phyloP scores from a whole-genome alignment of 2,329 filamentous ascomycete genomes.

The Nigrograna mackinnonii region DNA sequence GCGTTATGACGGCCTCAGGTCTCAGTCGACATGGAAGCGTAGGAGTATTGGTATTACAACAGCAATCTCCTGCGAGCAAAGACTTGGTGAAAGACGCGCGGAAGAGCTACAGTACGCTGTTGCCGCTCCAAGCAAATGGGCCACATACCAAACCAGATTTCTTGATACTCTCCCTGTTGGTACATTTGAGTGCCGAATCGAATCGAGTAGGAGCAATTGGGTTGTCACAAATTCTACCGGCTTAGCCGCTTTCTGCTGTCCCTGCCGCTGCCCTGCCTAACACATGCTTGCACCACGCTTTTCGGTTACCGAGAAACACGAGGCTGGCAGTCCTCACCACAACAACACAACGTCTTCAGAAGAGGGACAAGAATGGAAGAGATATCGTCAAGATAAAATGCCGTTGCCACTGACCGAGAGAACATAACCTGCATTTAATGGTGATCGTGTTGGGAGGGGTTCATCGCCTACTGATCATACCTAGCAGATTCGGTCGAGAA shows the following conservation, averaged over 20 bases:
- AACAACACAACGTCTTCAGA: background rate
- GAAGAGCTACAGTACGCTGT: background rate
- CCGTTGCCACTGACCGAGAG: background rate
- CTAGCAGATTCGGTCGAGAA: background rate
- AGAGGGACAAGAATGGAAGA: background rate
- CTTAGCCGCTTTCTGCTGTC: slow-evolving; percentile 9
- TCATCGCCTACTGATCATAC: background rate
- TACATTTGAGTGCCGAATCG: slow-evolving; percentile 1
- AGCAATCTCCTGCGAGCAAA: background rate
- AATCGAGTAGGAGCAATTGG: slow-evolving; percentile 7
- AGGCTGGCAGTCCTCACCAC: background rate
- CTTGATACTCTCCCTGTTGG: background rate
- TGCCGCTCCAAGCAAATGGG: background rate
- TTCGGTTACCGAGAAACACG: slow-evolving; percentile 21
- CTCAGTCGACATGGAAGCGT: too few species aligned
- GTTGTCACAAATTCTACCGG: slow-evolving; percentile 11
- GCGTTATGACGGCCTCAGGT: too few species aligned
- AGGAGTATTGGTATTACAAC: background rate
- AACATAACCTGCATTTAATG: background rate
- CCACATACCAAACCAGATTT: background rate
- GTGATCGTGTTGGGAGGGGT: background rate
- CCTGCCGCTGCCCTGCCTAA: background rate
- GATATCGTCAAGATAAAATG: background rate
- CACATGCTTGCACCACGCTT: slow-evolving; percentile 4
- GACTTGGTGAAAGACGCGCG: background rate